Conservation (phyloP, 1,139 yeast species). For the Arxiozyma slooffiae region DNA sequence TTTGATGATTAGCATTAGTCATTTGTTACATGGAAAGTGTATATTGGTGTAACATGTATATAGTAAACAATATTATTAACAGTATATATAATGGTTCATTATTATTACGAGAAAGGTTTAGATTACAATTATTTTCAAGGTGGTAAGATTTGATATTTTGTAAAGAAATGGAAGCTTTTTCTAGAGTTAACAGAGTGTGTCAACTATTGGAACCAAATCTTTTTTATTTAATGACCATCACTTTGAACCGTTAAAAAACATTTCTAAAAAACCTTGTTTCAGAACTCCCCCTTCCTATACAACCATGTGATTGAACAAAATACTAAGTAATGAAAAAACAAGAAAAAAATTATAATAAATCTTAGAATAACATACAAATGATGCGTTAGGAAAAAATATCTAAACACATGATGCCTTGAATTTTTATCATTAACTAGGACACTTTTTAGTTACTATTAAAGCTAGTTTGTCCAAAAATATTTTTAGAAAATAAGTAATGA, state of each 20-base stretch:
- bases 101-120: too few relatives aligned
- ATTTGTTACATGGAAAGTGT: background rate
- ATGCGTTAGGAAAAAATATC: background rate
- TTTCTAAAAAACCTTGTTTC: slow-evolving; percentile 44
- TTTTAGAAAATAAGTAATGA: too few relatives aligned
- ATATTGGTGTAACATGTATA: background rate
- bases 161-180: slow-evolving; percentile 15
- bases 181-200: slow-evolving; percentile 31
- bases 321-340: too few relatives aligned
- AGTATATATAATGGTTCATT: background rate
- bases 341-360: too few relatives aligned
- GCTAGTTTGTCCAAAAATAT: too few relatives aligned
- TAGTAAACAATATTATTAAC: background rate
- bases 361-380: too few relatives aligned
- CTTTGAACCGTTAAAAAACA: slow-evolving; percentile 63
- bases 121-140: background rate
- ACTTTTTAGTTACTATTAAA: too few relatives aligned
- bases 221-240: slow-evolving; percentile 37
- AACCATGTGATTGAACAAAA: slow-evolving; percentile 31
- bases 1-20: too few relatives aligned
- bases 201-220: slow-evolving; percentile 29
- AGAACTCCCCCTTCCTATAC: too few relatives aligned
- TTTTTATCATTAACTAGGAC: too few relatives aligned
- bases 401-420: too few relatives aligned
- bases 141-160: slow-evolving; percentile 21